phyloP scores from a whole-genome alignment of 2,329 filamentous ascomycete genomes.

The Delphinella strobiligena region DNA sequence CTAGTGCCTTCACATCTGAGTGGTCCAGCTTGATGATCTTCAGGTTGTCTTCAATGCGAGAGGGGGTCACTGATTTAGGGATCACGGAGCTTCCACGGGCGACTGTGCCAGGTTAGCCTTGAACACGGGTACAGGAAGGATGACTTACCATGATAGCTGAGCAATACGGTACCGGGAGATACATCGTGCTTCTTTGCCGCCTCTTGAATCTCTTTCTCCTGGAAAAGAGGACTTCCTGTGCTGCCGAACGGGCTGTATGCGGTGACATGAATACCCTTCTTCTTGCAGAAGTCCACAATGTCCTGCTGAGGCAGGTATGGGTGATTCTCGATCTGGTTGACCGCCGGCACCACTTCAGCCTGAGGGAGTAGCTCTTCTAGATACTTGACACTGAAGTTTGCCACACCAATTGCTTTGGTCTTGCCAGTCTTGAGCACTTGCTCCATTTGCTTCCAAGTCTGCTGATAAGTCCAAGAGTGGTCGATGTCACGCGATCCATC shows the following conservation, averaged over 20 bases:
- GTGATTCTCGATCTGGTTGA: slow-evolving; percentile 67
- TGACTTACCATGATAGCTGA: slow-evolving; percentile 59
- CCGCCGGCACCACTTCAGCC: slow-evolving; percentile 52
- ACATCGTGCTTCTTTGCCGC: slow-evolving; percentile 39
- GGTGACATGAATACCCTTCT: slow-evolving; percentile 58
- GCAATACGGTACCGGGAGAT: slow-evolving; percentile 43
- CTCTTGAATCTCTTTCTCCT: slow-evolving; percentile 34
- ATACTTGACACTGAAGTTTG: slow-evolving; percentile 37
- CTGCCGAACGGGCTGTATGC: slow-evolving; percentile 49
- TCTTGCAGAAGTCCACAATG: slow-evolving; percentile 55
- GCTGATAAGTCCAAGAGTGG: slow-evolving; percentile 54
- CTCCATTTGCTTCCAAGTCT: slow-evolving; percentile 71
- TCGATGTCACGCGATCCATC: slow-evolving; percentile 67
- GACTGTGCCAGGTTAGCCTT: slow-evolving; percentile 33
- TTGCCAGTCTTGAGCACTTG: slow-evolving; percentile 39
- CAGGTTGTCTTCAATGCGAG: slow-evolving; percentile 58
- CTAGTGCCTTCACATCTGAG: slow-evolving; percentile 46
- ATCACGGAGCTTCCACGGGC: slow-evolving; percentile 58
- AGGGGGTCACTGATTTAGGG: slow-evolving; percentile 58
- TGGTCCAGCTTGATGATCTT: slow-evolving; percentile 53
- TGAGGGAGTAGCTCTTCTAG: slow-evolving; percentile 40
- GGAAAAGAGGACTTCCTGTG: slow-evolving; percentile 36
- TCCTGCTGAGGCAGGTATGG: slow-evolving; percentile 60
- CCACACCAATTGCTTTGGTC: slow-evolving; percentile 38
- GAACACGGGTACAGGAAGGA: no score